Evolutionary conservation across 176 grass and related monocot genomes (phyloP), one percentile per base, ranked within the genome.

Genomic region (Zizania latifolia): DNA sequence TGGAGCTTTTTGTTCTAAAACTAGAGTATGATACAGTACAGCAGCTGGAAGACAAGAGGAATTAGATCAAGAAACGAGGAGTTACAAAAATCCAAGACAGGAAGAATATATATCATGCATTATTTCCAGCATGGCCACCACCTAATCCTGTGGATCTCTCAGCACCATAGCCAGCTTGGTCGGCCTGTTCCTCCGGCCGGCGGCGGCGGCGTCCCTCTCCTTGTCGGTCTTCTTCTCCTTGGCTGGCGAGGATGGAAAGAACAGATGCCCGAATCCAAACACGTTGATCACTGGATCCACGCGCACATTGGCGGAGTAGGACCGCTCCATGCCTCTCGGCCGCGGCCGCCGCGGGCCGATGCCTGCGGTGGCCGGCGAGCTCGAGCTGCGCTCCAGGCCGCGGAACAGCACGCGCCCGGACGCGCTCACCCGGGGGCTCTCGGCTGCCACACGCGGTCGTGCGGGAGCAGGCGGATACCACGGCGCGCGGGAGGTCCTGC

Each of bases 361-460:
- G 10, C 60, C 80, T 6, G 22, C 83, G 16, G 65, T 80, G 0
- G 80, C 90, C 43, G 90, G 90, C 70, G 75, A 81, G 76, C 90
- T 92, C 10, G 90, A 86, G 86, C 86, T 74, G 3, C 90, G 83
- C 86, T 92, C 90, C 72, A 92, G 62, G 14, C 86, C 67, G 8
- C 87, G 90, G 86, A 93, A 93, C 36, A 93, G 76, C 27, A 93
- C 83, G 43, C 83, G 87, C 2, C 86, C 90, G 12, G 86, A 86
- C 66, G 90, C 72, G 60, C 81, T 93, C 62, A 93, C 81, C 0
- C 90, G 90, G 9, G 90, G 86, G 72, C 86, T 93, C 53, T 93
- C 90, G 55, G 71, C 90, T 12, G 76, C 75, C 22, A 23, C 46
- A 0, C 69, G 74, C 35, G 70, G 72, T 3, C 71, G 68, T 0